These are phyloP conservation scores for Phanerochaete carnosa DNA, from an alignment of 768 basidiomycete genomes.

Conservation along the genomic window DNA sequence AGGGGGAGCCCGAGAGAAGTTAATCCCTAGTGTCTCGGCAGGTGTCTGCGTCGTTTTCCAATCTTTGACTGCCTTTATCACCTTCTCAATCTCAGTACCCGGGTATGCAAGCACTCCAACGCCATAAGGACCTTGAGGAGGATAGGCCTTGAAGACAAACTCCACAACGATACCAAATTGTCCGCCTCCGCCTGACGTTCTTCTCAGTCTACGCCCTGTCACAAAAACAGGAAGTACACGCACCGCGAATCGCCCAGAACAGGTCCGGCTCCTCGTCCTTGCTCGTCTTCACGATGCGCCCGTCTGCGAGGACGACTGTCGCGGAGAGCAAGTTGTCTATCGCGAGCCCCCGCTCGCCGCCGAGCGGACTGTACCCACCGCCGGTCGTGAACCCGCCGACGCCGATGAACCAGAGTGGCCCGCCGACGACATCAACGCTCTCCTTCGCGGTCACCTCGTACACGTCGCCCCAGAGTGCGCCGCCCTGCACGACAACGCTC, in stretches of 20 bases:
- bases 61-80: constrained; percentile 9
- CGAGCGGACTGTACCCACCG: constrained; percentile 23
- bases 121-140: constrained; percentile 14
- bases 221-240: constrained; percentile 9
- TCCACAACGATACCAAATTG: constrained; percentile 52
- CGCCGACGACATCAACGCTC: constrained; percentile 16
- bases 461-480: constrained; percentile 45
- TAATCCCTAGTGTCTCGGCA: constrained; percentile 12
- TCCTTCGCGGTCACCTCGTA: constrained; percentile 34
- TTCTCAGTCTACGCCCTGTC: constrained; percentile 18
- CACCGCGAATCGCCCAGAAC: constrained; percentile 45
- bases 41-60: background rate
- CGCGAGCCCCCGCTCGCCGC: constrained; percentile 39
- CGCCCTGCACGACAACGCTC: constrained; percentile 42
- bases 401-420: constrained; percentile 20
- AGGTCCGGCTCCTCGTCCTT: constrained; percentile 31
- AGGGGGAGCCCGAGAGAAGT: constrained; percentile 16
- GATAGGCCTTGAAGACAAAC: constrained; percentile 39
- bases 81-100: constrained; percentile 7
- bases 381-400: constrained; percentile 22
- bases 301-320: constrained; percentile 42
- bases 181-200: constrained; percentile 35
- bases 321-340: constrained; percentile 30
- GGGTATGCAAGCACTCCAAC: constrained; percentile 14
- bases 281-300: constrained; percentile 30